These are phyloP conservation scores for Stachybotrys elegans DNA, from an alignment of 2,329 filamentous ascomycete genomes.

Conservation along the genomic window DNA sequence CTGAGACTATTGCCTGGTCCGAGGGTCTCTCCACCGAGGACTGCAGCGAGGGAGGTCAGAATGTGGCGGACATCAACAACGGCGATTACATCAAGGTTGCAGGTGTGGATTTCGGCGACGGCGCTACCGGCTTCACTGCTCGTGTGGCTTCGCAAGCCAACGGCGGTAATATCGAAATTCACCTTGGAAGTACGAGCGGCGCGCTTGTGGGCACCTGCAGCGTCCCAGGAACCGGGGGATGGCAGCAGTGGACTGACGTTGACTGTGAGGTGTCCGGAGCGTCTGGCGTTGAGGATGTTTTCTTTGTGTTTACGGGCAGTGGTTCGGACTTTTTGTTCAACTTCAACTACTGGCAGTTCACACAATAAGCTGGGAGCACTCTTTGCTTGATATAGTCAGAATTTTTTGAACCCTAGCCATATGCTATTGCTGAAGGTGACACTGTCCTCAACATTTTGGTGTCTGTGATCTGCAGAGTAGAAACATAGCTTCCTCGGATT, in stretches of 20 bases:
- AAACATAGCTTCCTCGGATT: no score
- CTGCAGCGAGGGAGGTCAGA: conserved; percentile 18
- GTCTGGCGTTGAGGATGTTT: conserved; percentile 15
- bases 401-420: no score
- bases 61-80: conserved; percentile 20
- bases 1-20: conserved; percentile 23
- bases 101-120: conserved; percentile 22
- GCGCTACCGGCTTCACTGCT: conserved; percentile 16
- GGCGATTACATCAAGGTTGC: conserved; percentile 26
- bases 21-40: conserved; percentile 15
- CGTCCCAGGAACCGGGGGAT: conserved; percentile 20
- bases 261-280: conserved; percentile 14
- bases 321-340: conserved; percentile 15
- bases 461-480: no score
- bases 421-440: no score
- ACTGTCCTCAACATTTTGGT: no score
- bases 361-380: no score
- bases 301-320: conserved; percentile 16
- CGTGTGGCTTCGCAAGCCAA: conserved; percentile 17
- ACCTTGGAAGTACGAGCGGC: conserved; percentile 18
- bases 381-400: no score
- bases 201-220: conserved; percentile 19
- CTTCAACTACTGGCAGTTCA: conserved; percentile 21
- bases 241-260: conserved; percentile 16
- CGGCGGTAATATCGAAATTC: conserved; percentile 21